A percentile compares a stretch with the other conserved stretches of the same genome.
phyloP scores from a whole-genome alignment of 305 asterid species.

The Lippia alba region DNA sequence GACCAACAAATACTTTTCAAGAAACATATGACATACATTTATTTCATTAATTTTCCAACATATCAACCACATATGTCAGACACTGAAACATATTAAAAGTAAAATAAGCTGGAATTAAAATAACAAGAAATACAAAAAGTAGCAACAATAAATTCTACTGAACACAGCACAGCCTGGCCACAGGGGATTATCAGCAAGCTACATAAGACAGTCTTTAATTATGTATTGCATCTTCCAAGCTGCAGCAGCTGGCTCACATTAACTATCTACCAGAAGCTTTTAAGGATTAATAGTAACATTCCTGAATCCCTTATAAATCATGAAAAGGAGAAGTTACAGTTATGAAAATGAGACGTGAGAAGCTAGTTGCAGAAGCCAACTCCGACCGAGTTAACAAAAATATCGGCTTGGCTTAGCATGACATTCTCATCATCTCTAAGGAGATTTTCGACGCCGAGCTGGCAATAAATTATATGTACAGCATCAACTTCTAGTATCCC shows the following conservation, averaged over 20 bases:
- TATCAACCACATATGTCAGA: too few species aligned
- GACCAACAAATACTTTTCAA: too few species aligned
- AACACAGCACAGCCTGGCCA: constrained; percentile 4
- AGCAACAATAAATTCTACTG: neutral
- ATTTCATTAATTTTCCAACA: too few species aligned
- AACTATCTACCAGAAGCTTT: constrained; percentile 23
- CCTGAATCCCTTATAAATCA: constrained; percentile 19
- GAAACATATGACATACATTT: too few species aligned
- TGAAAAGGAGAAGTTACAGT: constrained; percentile 22
- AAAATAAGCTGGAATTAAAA: neutral
- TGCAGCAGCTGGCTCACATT: constrained; percentile 33
- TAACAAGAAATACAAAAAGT: constrained; percentile 4
- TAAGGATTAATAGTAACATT: constrained; percentile 24
- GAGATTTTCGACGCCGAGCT: constrained; percentile 33
- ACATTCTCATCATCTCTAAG: constrained; percentile 38
- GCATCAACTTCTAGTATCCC: constrained; percentile 40
- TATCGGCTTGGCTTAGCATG: constrained; percentile 47
- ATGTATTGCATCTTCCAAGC: constrained; percentile 21
- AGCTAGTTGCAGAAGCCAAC: constrained; percentile 47
- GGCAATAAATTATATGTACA: constrained; percentile 52
- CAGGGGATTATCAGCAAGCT: constrained; percentile 18
- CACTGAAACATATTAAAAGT: neutral
- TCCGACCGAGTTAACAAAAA: constrained; percentile 44
- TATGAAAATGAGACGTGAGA: constrained; percentile 29
- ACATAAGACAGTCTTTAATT: constrained; percentile 22